Percentiles rank a stretch among this genome's conserved stretches.
phyloP scores from a whole-genome alignment of 306 rosid species.

The Trifolium pratense region DNA sequence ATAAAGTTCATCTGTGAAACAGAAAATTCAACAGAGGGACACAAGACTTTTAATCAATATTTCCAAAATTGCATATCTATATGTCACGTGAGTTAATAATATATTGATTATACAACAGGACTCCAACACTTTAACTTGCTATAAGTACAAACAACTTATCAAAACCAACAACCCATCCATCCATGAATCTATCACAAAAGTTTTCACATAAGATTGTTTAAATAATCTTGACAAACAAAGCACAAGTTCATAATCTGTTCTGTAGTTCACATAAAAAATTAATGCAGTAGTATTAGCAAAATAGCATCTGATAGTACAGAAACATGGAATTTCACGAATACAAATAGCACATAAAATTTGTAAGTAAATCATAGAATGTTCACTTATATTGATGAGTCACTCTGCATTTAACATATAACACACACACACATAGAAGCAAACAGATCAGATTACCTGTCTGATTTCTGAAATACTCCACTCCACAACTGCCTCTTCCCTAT shows the following conservation, averaged over 20 bases:
- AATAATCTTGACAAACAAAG: slow-evolving; percentile 24
- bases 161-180: slow-evolving; percentile 21
- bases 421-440: background rate
- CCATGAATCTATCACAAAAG: no score
- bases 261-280: slow-evolving; percentile 1
- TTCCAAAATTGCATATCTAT: slow-evolving; percentile 12
- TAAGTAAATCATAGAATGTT: slow-evolving; percentile 18
- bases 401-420: background rate
- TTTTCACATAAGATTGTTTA: no score
- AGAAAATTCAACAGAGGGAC: slow-evolving; percentile 6
- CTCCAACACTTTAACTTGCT: background rate
- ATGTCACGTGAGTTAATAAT: background rate
- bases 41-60: slow-evolving; percentile 25
- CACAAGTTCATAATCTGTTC: slow-evolving; percentile 23
- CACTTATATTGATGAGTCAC: background rate
- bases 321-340: slow-evolving; percentile 16
- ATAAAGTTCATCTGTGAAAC: slow-evolving; percentile 10
- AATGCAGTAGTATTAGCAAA: slow-evolving; percentile 1
- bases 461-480: no score
- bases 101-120: background rate
- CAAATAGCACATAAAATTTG: slow-evolving; percentile 7
- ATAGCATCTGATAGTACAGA: slow-evolving; percentile 12
- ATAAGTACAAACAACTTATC: slow-evolving; percentile 2
- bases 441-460: slow-evolving; percentile 74
- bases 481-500: no score